Evolutionary conservation across 139 green algal species (phyloP).

Genomic region (Chlorella ohadii): DNA sequence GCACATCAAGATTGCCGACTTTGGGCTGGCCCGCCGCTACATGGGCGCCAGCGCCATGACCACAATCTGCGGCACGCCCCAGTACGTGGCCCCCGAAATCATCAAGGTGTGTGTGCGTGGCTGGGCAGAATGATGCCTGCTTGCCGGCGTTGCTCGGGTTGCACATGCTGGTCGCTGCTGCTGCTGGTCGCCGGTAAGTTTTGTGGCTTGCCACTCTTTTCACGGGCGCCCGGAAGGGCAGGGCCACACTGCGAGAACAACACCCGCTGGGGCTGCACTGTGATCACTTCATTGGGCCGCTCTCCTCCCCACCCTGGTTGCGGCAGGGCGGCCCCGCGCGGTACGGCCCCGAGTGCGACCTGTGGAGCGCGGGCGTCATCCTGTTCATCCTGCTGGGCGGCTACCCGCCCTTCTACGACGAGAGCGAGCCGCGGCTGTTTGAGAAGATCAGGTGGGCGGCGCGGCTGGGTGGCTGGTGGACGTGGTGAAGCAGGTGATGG

Average conservation of each 20-base stretch:
- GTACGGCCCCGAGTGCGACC: constrained; percentile 69
- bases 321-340: constrained; percentile 43
- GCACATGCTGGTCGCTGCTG: too few species aligned
- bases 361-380: constrained; percentile 81
- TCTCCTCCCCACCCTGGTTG: not conserved
- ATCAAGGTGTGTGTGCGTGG: too few species aligned
- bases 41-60: constrained; percentile 59
- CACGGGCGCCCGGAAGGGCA: too few species aligned
- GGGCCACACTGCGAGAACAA: too few species aligned
- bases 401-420: constrained; percentile 92
- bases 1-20: constrained; percentile 82
- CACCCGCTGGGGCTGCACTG: not conserved
- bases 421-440: constrained; percentile 91
- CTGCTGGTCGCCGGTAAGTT: too few species aligned
- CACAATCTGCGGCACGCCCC: constrained; percentile 91
- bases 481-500: too few species aligned
- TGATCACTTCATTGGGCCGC: not conserved
- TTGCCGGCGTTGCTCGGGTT: too few species aligned
- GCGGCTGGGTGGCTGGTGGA: not conserved
- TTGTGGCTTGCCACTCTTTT: too few species aligned
- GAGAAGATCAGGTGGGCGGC: constrained; percentile 70
- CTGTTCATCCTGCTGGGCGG: constrained; percentile 90
- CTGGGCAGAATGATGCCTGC: too few species aligned
- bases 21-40: constrained; percentile 87
- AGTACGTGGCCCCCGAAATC: constrained; percentile 96